Base-by-base conservation (phyloP, 73 alveolate genomes). In the Blepharisma stoltei region DNA sequence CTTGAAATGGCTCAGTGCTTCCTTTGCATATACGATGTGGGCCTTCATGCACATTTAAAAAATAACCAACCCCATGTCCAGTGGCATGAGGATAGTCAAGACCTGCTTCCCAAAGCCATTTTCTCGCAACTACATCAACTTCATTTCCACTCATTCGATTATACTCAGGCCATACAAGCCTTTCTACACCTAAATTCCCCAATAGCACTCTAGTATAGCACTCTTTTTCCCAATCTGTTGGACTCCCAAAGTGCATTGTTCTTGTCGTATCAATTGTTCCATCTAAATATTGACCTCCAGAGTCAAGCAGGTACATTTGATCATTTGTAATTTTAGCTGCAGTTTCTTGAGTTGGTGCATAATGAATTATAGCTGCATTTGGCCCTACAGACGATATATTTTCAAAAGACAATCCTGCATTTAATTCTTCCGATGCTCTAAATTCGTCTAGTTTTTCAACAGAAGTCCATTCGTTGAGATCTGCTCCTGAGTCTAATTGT, bases 181-280 rank as follows among this genome's bases (percentile, higher is more conserved):
- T 85, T 82, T 91, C 98, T 27, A 94, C 66, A 71, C 90, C 96
- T 8, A 91, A 79, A 81, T 88, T 82, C n/a, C 98, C 98, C 41
- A 88, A 86, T 27, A 96, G 86, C 6, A 94, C 98, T 89, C 98
- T 86, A n/a, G 99, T 94, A 76, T 86, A 92, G 86, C 85, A 86
- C 76, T 95, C 94, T 65, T 76, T 94, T 76, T 92, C 89, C 54
- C 71, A 88, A 6, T 78, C 86, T 6, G 97, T 89, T 43, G 99
- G 94, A 49, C 77, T 80, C 1, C 94, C 94, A 68, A 92, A 93
- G 76, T 97, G 99, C 67, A 93, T 93, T 41, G 99, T 95, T 71
- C 99, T 89, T 7, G 99, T 97, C 45, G 92, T 96, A 76, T 97
- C 99, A 6, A 99, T 97, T 2, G 99, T 97, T 20, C 99, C 99